A percentile compares a stretch with the other conserved stretches of the same genome.
These are phyloP conservation scores for Fraxinus pennsylvanica DNA, from an alignment of 257 asterid species.

Conservation along the genomic window DNA sequence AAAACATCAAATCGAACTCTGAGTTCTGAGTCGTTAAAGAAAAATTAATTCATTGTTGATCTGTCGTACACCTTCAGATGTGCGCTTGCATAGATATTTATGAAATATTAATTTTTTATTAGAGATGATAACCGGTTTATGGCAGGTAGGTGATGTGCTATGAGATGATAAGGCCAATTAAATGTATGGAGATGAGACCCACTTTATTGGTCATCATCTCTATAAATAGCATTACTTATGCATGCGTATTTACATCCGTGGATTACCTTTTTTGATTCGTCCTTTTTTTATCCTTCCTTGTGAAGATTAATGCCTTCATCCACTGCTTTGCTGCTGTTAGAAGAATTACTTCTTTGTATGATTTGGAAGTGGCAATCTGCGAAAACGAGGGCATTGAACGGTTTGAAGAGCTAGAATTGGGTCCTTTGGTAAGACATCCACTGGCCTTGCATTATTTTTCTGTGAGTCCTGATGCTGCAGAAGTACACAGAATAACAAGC, in stretches of 20 bases:
- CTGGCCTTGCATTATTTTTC: constrained; percentile 72
- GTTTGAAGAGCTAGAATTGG: constrained; percentile 89
- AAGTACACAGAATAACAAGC: constrained; percentile 63
- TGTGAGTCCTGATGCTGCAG: constrained; percentile 53
- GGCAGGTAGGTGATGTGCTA: no score
- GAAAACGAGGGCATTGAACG: constrained; percentile 69
- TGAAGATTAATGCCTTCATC: constrained; percentile 77
- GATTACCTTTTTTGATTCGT: constrained; percentile 21
- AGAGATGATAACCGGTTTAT: no score
- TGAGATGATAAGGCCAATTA: no score
- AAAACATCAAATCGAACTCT: neutral
- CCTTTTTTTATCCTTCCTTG: constrained; percentile 14
- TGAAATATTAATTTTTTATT: neutral
- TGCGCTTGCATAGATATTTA: neutral
- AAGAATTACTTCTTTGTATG: constrained; percentile 73
- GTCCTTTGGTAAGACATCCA: constrained; percentile 84
- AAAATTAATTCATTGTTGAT: constrained; percentile 1
- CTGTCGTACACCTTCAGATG: constrained; percentile 1
- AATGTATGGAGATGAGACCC: no score
- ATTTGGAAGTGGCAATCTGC: constrained; percentile 79
- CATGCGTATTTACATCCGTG: neutral
- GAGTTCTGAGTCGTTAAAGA: neutral
- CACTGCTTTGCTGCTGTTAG: constrained; percentile 90
- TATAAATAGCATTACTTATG: neutral
- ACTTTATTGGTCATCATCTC: no score